These are phyloP conservation scores for Lolium rigidum DNA, from an alignment of 176 grass and related monocot species.

Conservation along the genomic window DNA sequence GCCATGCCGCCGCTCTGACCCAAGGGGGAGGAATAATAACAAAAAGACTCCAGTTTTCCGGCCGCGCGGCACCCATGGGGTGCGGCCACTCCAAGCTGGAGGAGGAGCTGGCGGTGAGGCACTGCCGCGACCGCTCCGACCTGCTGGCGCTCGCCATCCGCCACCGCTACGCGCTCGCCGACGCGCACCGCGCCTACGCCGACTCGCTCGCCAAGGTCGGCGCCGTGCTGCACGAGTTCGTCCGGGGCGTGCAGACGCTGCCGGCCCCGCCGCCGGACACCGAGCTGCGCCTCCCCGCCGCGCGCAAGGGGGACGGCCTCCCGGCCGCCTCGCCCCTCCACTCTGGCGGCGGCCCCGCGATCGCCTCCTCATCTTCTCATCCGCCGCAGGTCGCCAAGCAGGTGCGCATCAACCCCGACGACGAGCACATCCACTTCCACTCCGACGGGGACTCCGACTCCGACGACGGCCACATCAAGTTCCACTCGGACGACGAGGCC, in stretches of 20 bases:
- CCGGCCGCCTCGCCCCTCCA: slow-evolving; percentile 40
- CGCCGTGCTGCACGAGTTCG: slow-evolving; percentile 58
- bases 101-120: slow-evolving; percentile 73
- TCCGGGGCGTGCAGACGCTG: slow-evolving; percentile 50
- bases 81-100: slow-evolving; percentile 83
- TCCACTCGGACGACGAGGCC: slow-evolving; percentile 65
- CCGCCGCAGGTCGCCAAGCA: slow-evolving; percentile 46
- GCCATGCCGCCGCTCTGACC: no score
- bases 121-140: slow-evolving; percentile 64
- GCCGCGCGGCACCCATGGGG: no score
- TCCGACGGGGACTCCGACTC: slow-evolving; percentile 60
- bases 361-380: slow-evolving; percentile 28
- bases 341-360: background rate
- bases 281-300: slow-evolving; percentile 61
- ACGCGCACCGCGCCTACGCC: slow-evolving; percentile 82
- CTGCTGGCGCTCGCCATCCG: slow-evolving; percentile 71
- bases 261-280: slow-evolving; percentile 57
- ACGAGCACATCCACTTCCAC: slow-evolving; percentile 73
- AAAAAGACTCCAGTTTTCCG: background rate
- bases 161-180: slow-evolving; percentile 80
- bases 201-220: slow-evolving; percentile 62
- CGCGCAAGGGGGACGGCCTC: slow-evolving; percentile 72
- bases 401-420: slow-evolving; percentile 49
- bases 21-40: no score
- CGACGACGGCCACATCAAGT: slow-evolving; percentile 64